Evolutionary conservation across 257 asterid genomes (phyloP), one percentile per base, ranked within the genome.

Genomic region (Gentiana dahurica): DNA sequence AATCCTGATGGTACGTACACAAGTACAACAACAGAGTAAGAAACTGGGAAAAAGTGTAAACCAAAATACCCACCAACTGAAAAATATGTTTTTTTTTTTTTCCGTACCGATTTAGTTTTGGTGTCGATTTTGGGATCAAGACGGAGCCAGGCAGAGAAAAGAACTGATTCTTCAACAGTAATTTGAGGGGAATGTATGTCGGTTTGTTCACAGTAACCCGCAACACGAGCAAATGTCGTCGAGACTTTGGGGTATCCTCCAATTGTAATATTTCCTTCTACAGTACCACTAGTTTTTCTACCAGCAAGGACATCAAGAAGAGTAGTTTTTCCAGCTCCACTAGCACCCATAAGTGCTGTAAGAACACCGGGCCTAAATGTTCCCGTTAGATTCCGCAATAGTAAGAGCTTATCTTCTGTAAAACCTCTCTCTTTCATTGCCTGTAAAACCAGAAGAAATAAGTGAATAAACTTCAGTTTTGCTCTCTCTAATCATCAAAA

Each of bases 291-390:
- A 5, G 82, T 76, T 63, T 79, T 79, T 73, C 86, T 73, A 38
- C 83, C 83, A 7, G 86, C 68, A 43, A 79, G 86, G 12, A 79
- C 86, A 65, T 79, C 86, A 44, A 79, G 86, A 35, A 79, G 83
- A 13, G 86, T 79, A 2, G 86, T 79, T 71, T 79, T 79, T 4
- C 83, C 83, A 6, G 86, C 83, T 51, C 86, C 86, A 64, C 77
- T 76, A 24, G 77, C 79, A 6, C 86, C 86, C 86, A 76, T 79
- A n/a, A 76, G 73, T 8, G 86, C 83, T 8, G 86, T 77, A 32
- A 79, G 86, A 41, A 79, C 69, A 45, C 83, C 83, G 8, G 86
- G 86, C 45, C 77, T 76, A 37, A 79, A 66, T 53, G 83, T 68
- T 55, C 81, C 86, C 1, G 79, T 73, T 3, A 79, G 66, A 49